phyloP scores from a whole-genome alignment of 805 yeast genomes.

The Pichia occidentalis region DNA sequence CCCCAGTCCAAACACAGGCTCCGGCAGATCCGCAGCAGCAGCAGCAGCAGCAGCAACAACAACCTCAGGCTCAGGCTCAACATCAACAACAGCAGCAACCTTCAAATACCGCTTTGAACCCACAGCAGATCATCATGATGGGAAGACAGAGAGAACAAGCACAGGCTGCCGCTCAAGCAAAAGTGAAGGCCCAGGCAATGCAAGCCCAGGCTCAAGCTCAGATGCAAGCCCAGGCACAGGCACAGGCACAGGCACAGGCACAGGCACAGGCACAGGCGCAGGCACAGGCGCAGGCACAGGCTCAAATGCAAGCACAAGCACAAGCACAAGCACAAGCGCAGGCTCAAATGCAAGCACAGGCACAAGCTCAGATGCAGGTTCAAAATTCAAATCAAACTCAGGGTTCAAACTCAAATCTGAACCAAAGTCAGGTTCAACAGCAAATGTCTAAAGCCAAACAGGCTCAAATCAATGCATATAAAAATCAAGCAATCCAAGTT shows the following conservation, averaged over 20 bases:
- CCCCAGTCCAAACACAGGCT: no score
- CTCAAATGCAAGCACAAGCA: conserved; percentile 7
- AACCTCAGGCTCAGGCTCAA: conserved; percentile 33
- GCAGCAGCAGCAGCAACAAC: conserved; percentile 20
- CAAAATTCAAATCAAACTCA: no score
- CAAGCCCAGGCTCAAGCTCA: conserved; percentile 7
- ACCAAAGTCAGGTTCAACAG: conserved; percentile 2
- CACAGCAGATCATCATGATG: conserved; percentile 28
- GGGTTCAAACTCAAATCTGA: conserved; percentile 1
- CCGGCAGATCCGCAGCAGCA: conserved; percentile 21
- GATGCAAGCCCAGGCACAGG: conserved; percentile 9
- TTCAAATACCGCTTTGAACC: conserved; percentile 21
- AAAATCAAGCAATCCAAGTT: conserved; percentile 31
- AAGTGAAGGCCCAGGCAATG: conserved; percentile 6
- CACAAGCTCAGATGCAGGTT: conserved; percentile 4
- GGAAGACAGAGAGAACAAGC: conserved; percentile 27
- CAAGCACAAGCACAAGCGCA: conserved; percentile 5
- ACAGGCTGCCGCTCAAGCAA: conserved; percentile 4
- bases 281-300: conserved; percentile 4
- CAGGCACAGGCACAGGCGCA: no score
- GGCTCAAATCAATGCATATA: conserved; percentile 23
- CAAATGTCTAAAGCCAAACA: conserved; percentile 10
- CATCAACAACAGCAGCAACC: conserved; percentile 22
- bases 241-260: conserved; percentile 10
- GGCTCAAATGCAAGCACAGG: conserved; percentile 4